A percentile compares a stretch with the other conserved stretches of the same genome.
Conservation (phyloP, 495 filamentous ascomycete species). For the Xanthoparmelia taractica region DNA sequence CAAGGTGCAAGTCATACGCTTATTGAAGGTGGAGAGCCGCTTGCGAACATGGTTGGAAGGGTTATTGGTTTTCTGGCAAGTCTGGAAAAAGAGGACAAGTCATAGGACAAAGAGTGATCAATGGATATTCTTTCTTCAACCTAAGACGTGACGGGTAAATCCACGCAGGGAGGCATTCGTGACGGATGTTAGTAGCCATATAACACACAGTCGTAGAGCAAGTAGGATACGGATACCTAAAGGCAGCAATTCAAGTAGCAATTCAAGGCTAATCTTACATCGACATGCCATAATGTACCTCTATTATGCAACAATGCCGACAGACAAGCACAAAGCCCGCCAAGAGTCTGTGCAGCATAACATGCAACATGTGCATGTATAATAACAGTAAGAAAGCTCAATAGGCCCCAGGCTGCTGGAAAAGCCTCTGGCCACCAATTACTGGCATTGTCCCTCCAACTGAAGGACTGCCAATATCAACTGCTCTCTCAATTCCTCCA, state of each 20-base stretch:
- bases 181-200: background rate
- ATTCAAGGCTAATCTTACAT: slow-evolving; percentile 16
- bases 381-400: slow-evolving; percentile 7
- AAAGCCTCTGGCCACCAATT: slow-evolving; percentile 34
- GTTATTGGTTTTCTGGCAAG: slow-evolving; percentile 50
- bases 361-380: slow-evolving; percentile 6
- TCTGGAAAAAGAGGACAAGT: slow-evolving; percentile 28
- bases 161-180: background rate
- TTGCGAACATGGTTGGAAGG: slow-evolving; percentile 45
- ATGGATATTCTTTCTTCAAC: no score
- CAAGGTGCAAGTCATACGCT: slow-evolving; percentile 57
- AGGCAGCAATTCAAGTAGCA: slow-evolving; percentile 12
- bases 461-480: slow-evolving; percentile 47
- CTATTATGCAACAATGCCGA: slow-evolving; percentile 7
- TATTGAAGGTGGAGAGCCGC: slow-evolving; percentile 39
- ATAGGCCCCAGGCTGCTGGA: slow-evolving; percentile 24
- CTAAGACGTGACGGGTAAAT: no score
- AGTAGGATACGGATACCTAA: slow-evolving; percentile 5
- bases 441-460: slow-evolving; percentile 38
- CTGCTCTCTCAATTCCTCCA: slow-evolving; percentile 38
- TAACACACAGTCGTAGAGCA: background rate
- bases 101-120: no score
- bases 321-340: slow-evolving; percentile 11
- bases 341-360: slow-evolving; percentile 8
- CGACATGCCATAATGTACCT: slow-evolving; percentile 12